Evolutionary conservation across 768 basidiomycete species (phyloP).

Genomic region (Gautieria morchelliformis): DNA sequence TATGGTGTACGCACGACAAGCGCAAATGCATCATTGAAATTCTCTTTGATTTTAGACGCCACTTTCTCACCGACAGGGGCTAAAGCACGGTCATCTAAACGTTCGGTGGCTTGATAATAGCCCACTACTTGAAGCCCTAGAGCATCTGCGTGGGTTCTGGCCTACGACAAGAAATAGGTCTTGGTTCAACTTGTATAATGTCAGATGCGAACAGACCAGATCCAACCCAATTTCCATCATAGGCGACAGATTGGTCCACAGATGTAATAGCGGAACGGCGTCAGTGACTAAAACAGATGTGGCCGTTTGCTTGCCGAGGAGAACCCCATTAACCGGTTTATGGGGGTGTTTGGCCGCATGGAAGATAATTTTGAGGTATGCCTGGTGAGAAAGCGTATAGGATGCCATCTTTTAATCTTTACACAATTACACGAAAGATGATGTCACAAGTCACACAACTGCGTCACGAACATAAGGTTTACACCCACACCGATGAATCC

Average conservation of each 20-base stretch:
- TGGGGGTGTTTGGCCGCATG: conserved; percentile 79
- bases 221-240: conserved; percentile 84
- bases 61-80: conserved; percentile 60
- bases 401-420: conserved; percentile 22
- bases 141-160: conserved; percentile 48
- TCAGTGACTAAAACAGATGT: conserved; percentile 43
- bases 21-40: conserved; percentile 53
- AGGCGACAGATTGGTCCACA: conserved; percentile 76
- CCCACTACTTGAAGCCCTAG: conserved; percentile 48
- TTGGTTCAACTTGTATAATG: neutral
- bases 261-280: conserved; percentile 69
- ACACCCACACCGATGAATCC: no score
- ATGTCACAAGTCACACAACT: no score
- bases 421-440: no score
- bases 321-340: conserved; percentile 62
- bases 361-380: conserved; percentile 66
- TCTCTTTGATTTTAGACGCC: conserved; percentile 40
- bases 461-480: no score
- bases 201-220: conserved; percentile 37
- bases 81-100: conserved; percentile 48
- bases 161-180: conserved; percentile 28
- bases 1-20: conserved; percentile 49
- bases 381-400: conserved; percentile 49
- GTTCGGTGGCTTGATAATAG: conserved; percentile 68
- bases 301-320: conserved; percentile 45